These are phyloP conservation scores for Salvia rosmarinus DNA, from an alignment of 257 asterid species.

Conservation along the genomic window DNA sequence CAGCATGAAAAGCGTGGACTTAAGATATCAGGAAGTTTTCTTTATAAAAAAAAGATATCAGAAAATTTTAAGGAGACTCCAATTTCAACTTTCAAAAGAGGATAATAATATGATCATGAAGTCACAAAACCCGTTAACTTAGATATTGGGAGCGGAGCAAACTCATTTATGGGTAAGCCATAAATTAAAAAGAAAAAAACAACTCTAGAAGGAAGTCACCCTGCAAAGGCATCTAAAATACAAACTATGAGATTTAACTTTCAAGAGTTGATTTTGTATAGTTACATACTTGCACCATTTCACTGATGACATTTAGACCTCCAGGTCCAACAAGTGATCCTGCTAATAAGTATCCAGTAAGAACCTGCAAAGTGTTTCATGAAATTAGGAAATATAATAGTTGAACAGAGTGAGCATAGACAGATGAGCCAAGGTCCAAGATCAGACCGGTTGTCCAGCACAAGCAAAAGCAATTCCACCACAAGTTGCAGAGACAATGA, in stretches of 20 bases:
- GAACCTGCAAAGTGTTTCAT: constrained; percentile 62
- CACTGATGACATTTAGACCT: constrained; percentile 90
- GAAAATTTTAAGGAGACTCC: no score
- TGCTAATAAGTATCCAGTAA: constrained; percentile 95
- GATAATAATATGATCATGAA: background rate
- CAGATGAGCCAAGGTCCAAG: constrained; percentile 36
- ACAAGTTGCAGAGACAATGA: constrained; percentile 97
- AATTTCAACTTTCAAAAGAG: background rate
- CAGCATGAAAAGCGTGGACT: no score
- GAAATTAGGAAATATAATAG: constrained; percentile 30
- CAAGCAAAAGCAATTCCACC: constrained; percentile 99
- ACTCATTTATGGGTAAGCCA: background rate
- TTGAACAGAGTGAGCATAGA: constrained; percentile 18
- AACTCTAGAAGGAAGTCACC: background rate
- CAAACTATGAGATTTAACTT: constrained; percentile 23
- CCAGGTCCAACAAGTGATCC: constrained; percentile 99
- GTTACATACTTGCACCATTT: constrained; percentile 94
- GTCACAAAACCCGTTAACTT: background rate
- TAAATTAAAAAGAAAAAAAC: no score
- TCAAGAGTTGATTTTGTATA: constrained; percentile 9
- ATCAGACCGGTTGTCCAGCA: constrained; percentile 98
- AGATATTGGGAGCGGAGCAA: constrained; percentile 8
- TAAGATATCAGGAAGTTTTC: no score
- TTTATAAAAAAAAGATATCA: no score
- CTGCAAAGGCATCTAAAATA: constrained; percentile 13